Evolutionary conservation across 73 alveolate genomes (phyloP), one percentile per base, ranked within the genome.

Genomic region (Symbiodinium natans): DNA sequence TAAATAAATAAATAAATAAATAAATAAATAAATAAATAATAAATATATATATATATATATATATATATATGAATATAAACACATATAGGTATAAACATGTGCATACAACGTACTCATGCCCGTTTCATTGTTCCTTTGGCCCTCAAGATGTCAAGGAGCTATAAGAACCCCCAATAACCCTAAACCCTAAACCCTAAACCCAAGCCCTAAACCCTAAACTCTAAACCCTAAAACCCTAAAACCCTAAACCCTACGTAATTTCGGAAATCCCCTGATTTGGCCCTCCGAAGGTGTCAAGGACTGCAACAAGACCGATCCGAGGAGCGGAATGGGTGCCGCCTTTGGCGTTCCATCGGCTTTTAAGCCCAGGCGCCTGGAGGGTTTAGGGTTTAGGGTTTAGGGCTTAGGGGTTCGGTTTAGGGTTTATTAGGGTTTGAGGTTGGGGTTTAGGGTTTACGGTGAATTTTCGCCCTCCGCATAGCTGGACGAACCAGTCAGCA

Each of bases 331-430:
- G 19, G 96, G 87, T 2, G 38, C 36, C 54, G 75, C 96, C 75
- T 13, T 25, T 6, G 52, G 87, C 11, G 96, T 39, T n/a, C 96
- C 96, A 41, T 89, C 96, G 39, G 87, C 77, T 8, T 71, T 68
- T 33, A 89, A 34, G 86, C 96, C 96, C 23, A 89, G 31, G 31
- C 52, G 86, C 96, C 96, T 89, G 95, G 73, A 46, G 13, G 59
- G 59, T 10, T 17, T 48, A 8, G 63, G 63, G 63, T 8, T 10
- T 48, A 17, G 17, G 17, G 63, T 8, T 8, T 8, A 8, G 63
- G 8, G 17, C 23, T 10, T 8, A 17, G 63, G 63, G 17, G 63
- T 17, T 10, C 8, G 63, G 63, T 8, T 17, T 48, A 17, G 63
- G 17, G 17, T 17, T 17, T 8, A 17, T 10, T 8, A 48, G 17